Base-by-base conservation (phyloP, 345 rosid species). In the Linum trigynum region DNA sequence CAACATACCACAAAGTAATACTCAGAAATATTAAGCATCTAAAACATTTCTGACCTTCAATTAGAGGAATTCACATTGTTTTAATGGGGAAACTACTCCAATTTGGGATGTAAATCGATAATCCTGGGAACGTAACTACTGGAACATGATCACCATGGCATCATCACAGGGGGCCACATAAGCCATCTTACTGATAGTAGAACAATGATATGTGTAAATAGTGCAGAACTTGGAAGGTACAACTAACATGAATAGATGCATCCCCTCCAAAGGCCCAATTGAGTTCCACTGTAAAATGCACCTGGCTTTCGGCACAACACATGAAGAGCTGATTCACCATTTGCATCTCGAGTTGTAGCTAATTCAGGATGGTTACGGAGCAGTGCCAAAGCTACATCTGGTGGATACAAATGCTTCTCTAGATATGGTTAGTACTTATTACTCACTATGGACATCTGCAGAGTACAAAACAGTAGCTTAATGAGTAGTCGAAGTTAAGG, bases 241-340 rank as follows among this genome's bases (percentile, higher is more conserved):
- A 17, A 67, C 76, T 58, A 16, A 72, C 76, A 67, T 72, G 66
- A 16, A 8, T 72, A 72, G 1, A 72, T 39, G 42, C 63, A 42
- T 65, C 71, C 67, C 53, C 63, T 63, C 71, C 76, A 72, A 41
- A 67, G 12, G 45, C 67, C 67, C 45, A 72, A 59, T 36, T 39
- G 17, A 48, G 61, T 56, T 57, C 41, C 50, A 55, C 76, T 72
- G 35, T 66, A 40, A 62, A 72, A 72, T 48, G 64, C 76, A 23
- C 63, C 36, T 40, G 82, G 70, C 66, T 71, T 75, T 62, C 70
- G 65, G 39, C 76, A 75, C 65, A 78, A 65, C 32, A 76, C 74
- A 73, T 75, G 79, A 53, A 73, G 69, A 16, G 82, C 79, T 15
- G 82, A 75, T 64, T 68, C 77, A 16, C 69, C 83, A 61, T 75